Evolutionary conservation across 495 filamentous ascomycete species (phyloP), one percentile per base, ranked within the genome.

Genomic region (Cryomyces minteri): DNA sequence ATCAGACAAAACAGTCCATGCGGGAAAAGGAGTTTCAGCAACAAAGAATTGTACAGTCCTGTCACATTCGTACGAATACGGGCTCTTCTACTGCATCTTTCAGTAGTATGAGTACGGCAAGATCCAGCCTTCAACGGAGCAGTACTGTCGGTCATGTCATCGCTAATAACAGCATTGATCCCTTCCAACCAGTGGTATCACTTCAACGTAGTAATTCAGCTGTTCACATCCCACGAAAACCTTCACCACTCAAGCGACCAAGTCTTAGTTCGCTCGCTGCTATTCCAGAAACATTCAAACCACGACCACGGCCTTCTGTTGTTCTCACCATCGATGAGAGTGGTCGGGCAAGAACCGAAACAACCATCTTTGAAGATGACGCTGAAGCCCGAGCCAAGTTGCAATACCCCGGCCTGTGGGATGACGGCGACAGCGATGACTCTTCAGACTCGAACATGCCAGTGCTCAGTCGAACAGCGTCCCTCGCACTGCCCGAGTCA

Each of bases 271-370:
- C 52, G 29, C 48, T 54, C 0, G 50, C 50, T 3, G 46, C 54
- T 48, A 60, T 48, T 43, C 56, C 50, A 48, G 51, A 63, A 57
- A 40, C 44, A 43, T 8, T 47, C 49, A 54, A 62, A 50, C 50
- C 57, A 41, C 34, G 53, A 44, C 32, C 57, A 11, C 54, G 58
- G 6, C 18, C 18, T 1, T 25, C 18, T 25, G 57, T 63, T 44
- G 51, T 62, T 32, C 37, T 56, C 12, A 51, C 46, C 6, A 54
- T 64, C 36, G 62, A 62, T 48, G 56, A 62, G 43, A 54, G 49
- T 43, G 62, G 62, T 9, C 47, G 51, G 18, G 62, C 62, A 6
- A 52, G 60, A 2, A 64, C 62, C 1, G 62, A 64, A 48, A 25
- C 18, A 25, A 25, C 2, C 18, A 63, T 58, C 6, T 48, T 42